Evolutionary conservation across 495 filamentous ascomycete species (phyloP).

Genomic region (Lophiostoma macrostomum): DNA sequence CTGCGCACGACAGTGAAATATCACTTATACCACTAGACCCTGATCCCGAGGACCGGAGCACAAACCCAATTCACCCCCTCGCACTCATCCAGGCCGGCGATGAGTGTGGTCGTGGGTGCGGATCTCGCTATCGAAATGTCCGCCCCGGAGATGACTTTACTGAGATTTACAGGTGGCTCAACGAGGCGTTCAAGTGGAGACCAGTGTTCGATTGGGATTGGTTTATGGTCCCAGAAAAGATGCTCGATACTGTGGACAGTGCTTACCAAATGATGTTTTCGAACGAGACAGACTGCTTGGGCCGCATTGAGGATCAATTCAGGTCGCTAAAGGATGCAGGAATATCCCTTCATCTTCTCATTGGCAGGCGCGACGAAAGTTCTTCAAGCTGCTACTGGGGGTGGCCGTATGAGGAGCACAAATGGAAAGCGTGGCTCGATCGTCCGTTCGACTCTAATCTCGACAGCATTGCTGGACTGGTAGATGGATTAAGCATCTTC

Average conservation of each 20-base stretch:
- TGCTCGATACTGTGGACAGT: too few relatives aligned
- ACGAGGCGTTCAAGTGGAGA: slow-evolving; percentile 17
- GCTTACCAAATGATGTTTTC: too few relatives aligned
- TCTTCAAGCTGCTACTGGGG: slow-evolving; percentile 21
- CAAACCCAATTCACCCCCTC: slow-evolving; percentile 8
- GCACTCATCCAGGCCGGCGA: not conserved
- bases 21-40: not conserved
- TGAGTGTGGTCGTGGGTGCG: not conserved
- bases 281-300: not conserved
- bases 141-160: not conserved
- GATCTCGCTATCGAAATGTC: not conserved
- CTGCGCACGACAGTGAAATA: not conserved
- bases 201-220: slow-evolving; percentile 28
- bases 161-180: slow-evolving; percentile 5
- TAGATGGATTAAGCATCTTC: slow-evolving; percentile 17
- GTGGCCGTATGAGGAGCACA: slow-evolving; percentile 1
- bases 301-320: slow-evolving; percentile 1
- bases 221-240: slow-evolving; percentile 11
- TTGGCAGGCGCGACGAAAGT: slow-evolving; percentile 5
- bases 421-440: slow-evolving; percentile 5
- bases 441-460: slow-evolving; percentile 10
- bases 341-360: slow-evolving; percentile 20
- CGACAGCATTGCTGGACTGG: slow-evolving; percentile 2
- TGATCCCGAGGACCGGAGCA: slow-evolving; percentile 1
- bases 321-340: not conserved